Evolutionary conservation across 768 basidiomycete species (phyloP), one percentile per base, ranked within the genome.

Genomic region (Cystobasidium onofrii): DNA sequence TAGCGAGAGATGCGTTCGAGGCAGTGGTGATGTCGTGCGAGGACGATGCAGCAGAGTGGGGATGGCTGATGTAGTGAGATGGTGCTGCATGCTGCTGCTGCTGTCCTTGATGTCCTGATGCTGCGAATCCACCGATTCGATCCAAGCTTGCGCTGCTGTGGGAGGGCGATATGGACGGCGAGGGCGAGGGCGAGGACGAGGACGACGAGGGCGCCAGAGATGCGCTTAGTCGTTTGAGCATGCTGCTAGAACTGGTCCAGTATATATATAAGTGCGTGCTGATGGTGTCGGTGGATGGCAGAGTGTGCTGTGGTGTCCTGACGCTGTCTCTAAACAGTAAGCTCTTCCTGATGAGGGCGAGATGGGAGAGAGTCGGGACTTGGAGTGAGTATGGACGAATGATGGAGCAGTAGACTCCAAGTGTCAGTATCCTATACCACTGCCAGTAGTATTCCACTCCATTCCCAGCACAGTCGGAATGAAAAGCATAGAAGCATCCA

Each of bases 161-260:
- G 52, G 52, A 54, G 27, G 20, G 52, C 27, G 52, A n/a, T n/a
- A 29, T 54, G 20, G 52, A 54, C 52, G n/a, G 27, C 6, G 52
- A 29, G 20, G 6, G n/a, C 54, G 29, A 29, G 54, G n/a, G n/a
- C 54, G 54, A 29, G n/a, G 54, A 60, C 33, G 57, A 25, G 57
- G 57, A 29, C 33, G 57, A 29, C 57, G 29, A 60, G 12, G 25
- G 63, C 9, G 46, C 46, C 15, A 64, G 43, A 34, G 36, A 25
- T 43, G 63, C 63, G 25, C 63, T 41, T 9, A 64, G 63, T 20
- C 63, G 31, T 25, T 64, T 64, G 63, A 64, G 43, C 63, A 64
- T 64, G 25, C 57, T 60, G 54, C n/a, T n/a, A n/a, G n/a, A n/a
- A n/a, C n/a, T n/a, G 54, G 57, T 60, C 2, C 27, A 29, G 57